phyloP scores from a whole-genome alignment of 768 basidiomycete species.

The Agrocybe pediades region DNA sequence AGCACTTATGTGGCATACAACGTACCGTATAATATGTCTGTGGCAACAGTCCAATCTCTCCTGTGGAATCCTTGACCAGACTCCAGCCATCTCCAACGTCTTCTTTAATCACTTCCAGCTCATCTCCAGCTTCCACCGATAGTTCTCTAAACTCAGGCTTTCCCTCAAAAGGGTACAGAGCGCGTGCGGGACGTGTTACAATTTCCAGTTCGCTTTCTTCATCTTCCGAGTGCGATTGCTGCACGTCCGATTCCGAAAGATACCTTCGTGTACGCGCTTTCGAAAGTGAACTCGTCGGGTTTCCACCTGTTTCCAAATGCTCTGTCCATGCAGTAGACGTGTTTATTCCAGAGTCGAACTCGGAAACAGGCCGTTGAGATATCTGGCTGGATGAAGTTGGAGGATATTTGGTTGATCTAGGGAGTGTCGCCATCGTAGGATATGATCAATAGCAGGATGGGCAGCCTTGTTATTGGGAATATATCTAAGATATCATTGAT shows the following conservation, averaged over 20 bases:
- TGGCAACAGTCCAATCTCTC: constrained; percentile 71
- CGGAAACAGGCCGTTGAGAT: constrained; percentile 35
- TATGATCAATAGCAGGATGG: too few species aligned
- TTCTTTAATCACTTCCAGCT: constrained; percentile 70
- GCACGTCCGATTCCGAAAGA: constrained; percentile 39
- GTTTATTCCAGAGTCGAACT: constrained; percentile 80
- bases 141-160: constrained; percentile 77
- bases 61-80: constrained; percentile 57
- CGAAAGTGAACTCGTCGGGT: constrained; percentile 27
- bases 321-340: constrained; percentile 79
- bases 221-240: constrained; percentile 41
- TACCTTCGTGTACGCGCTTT: constrained; percentile 33
- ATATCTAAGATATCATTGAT: too few species aligned
- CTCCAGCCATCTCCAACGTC: constrained; percentile 83
- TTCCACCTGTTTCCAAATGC: constrained; percentile 38
- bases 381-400: constrained; percentile 9
- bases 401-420: constrained; percentile 20
- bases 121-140: constrained; percentile 66
- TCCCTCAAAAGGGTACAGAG: constrained; percentile 74
- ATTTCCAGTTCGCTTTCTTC: constrained; percentile 38
- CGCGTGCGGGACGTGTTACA: constrained; percentile 55
- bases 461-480: too few species aligned
- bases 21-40: constrained; percentile 72
- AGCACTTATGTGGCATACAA: constrained; percentile 11
- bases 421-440: constrained; percentile 24